These are phyloP conservation scores for Lactarius vividus DNA, from an alignment of 768 basidiomycete species.

Conservation along the genomic window DNA sequence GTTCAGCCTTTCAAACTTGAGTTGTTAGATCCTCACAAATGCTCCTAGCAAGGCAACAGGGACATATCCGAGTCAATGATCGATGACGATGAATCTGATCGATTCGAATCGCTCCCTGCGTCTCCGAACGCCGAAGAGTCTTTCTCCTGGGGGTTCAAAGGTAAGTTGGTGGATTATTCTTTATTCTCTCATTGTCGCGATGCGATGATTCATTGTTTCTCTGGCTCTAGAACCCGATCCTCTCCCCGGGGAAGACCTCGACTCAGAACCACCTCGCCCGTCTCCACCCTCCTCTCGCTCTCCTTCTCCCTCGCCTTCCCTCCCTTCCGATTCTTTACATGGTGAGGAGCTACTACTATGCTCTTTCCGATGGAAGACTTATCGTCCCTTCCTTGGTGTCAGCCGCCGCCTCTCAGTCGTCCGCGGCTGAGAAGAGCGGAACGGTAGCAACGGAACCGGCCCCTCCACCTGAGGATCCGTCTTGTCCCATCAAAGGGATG, in stretches of 20 bases:
- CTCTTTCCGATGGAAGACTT: neutral
- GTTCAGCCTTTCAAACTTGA: neutral
- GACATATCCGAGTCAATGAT: neutral
- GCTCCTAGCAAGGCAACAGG: neutral
- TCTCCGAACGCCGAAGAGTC: slow-evolving; percentile 3
- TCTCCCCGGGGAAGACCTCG: neutral
- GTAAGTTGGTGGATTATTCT: slow-evolving; percentile 2
- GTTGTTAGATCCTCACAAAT: neutral
- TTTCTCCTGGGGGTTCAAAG: slow-evolving; percentile 1
- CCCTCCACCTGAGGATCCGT: neutral
- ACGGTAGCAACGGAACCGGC: neutral
- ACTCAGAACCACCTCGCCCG: neutral
- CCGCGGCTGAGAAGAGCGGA: neutral
- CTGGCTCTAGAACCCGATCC: neutral
- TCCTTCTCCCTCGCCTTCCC: neutral
- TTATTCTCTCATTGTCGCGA: neutral
- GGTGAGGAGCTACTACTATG: neutral
- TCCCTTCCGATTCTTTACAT: neutral
- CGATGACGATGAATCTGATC: slow-evolving; percentile 14
- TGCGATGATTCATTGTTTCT: neutral
- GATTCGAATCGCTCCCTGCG: slow-evolving; percentile 15
- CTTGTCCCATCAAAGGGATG: slow-evolving; percentile 39
- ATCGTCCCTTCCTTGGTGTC: neutral
- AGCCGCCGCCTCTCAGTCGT: neutral
- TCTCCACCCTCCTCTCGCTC: neutral